These are phyloP conservation scores for Solanum chmielewskii DNA, from an alignment of 257 asterid species.

Conservation along the genomic window DNA sequence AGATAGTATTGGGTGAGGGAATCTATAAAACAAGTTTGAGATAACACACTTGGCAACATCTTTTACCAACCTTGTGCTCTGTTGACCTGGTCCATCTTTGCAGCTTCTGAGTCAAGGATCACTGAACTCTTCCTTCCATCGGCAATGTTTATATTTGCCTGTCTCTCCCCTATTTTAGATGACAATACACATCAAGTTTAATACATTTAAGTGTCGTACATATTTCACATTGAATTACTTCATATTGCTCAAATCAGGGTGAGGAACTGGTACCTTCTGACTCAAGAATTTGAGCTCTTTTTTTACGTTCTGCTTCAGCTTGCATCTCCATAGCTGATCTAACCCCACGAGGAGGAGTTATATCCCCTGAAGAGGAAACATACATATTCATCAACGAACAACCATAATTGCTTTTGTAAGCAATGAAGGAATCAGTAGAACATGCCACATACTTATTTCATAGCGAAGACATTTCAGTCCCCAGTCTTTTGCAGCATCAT, in stretches of 20 bases:
- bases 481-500: slow-evolving; percentile 1
- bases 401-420: not conserved
- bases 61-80: slow-evolving; percentile 11
- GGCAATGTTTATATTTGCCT: not conserved
- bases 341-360: not conserved
- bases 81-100: slow-evolving; percentile 7
- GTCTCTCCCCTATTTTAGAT: not conserved
- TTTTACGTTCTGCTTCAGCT: not conserved
- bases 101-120: slow-evolving; percentile 7
- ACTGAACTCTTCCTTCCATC: not conserved
- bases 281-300: slow-evolving; percentile 1
- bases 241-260: not conserved
- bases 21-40: not conserved
- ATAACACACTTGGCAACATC: not conserved
- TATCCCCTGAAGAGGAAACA: not conserved
- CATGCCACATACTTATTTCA: not conserved
- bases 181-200: not conserved
- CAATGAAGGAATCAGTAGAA: not conserved
- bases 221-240: not conserved
- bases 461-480: slow-evolving; percentile 1
- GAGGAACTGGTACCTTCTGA: not conserved
- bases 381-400: not conserved
- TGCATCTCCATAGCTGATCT: slow-evolving; percentile 10
- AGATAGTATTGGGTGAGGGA: not conserved
- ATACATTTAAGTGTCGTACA: not conserved